Evolutionary conservation across 2,329 filamentous ascomycete genomes (phyloP).

Genomic region (Trichoderma koningii): DNA sequence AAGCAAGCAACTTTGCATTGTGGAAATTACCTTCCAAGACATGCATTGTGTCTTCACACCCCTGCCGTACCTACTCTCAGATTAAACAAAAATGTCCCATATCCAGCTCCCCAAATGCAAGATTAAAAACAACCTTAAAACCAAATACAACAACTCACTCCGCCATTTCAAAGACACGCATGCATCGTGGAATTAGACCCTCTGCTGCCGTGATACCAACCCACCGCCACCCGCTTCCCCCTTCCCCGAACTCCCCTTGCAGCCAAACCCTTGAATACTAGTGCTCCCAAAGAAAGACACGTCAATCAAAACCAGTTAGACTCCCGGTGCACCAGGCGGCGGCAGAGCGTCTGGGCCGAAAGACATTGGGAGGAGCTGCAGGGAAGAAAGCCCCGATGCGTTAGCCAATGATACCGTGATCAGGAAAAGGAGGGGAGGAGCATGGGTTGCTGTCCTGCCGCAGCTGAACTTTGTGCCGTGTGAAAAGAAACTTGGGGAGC

Average conservation of each 20-base stretch:
- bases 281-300: conserved; percentile 3
- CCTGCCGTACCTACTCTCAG: background rate
- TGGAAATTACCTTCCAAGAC: conserved; percentile 21
- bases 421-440: no score
- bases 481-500: no score
- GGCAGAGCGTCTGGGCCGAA: conserved; percentile 66
- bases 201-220: background rate
- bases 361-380: conserved; percentile 65
- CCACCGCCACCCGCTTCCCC: background rate
- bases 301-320: background rate
- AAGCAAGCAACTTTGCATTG: background rate
- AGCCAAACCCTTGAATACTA: conserved; percentile 5
- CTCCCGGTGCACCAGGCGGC: conserved; percentile 35
- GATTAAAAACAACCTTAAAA: background rate
- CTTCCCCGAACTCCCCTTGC: background rate
- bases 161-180: background rate
- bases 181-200: background rate
- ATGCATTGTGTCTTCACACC: conserved; percentile 16
- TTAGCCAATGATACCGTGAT: conserved; percentile 21
- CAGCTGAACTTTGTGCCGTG: background rate
- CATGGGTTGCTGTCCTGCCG: background rate
- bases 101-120: background rate
- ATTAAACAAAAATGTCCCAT: background rate
- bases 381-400: background rate
- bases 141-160: no score